Percentiles rank a stretch among this genome's conserved stretches.
Conservation (phyloP, 1,139 yeast species). For the Suhomyces coccinellae region DNA sequence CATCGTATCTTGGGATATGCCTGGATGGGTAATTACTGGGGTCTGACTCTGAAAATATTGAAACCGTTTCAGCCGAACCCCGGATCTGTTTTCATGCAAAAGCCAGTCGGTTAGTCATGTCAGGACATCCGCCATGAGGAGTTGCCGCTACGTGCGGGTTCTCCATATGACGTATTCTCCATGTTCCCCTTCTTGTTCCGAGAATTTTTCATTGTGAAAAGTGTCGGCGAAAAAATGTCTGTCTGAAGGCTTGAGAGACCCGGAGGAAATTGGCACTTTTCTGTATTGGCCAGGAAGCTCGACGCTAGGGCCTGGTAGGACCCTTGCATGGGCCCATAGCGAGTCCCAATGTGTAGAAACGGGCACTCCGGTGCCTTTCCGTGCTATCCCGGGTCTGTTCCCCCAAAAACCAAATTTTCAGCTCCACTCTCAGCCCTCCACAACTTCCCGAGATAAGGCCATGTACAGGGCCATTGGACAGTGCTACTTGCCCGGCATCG, state of each 20-base stretch:
- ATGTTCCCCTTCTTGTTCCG: conserved; percentile 2
- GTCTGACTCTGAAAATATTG: no score
- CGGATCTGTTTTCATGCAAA: no score
- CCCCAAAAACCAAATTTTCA: no score
- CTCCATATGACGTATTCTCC: conserved; percentile 7
- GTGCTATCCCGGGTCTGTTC: no score
- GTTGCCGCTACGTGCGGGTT: not conserved
- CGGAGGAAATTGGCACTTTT: not conserved
- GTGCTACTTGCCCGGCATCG: not conserved
- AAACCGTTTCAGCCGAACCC: no score
- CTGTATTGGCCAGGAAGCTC: no score
- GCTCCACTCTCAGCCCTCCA: not conserved
- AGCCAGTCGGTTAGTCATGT: no score
- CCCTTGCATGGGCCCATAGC: no score
- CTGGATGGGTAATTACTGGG: no score
- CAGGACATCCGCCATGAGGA: not conserved
- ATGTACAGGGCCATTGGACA: not conserved
- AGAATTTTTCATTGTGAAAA: conserved; percentile 3
- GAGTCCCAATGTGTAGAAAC: no score
- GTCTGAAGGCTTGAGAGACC: not conserved
- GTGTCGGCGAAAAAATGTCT: not conserved
- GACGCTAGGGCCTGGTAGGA: not conserved
- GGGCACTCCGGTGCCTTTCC: no score
- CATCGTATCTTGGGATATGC: no score
- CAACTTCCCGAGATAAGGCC: not conserved